Evolutionary conservation across 192 early-diverging fungal genomes (phyloP).

Genomic region (Anaeromyces robustus): DNA sequence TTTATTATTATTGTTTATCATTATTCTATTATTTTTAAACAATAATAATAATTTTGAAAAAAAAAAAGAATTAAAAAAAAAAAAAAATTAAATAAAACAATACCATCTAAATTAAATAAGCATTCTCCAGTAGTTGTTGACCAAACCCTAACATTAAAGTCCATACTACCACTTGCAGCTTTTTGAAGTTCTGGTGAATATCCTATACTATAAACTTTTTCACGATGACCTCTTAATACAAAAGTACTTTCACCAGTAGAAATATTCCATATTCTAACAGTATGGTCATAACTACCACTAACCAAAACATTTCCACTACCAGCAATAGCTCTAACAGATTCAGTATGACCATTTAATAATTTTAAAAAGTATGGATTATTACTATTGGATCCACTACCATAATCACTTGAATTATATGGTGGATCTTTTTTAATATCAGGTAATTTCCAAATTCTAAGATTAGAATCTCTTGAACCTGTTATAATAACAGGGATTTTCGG

Average conservation of each 20-base stretch:
- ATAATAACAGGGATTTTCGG: slow-evolving; percentile 63
- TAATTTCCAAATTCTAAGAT: slow-evolving; percentile 17
- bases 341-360: slow-evolving; percentile 2
- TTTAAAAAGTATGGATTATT: slow-evolving; percentile 70
- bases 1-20: too few species aligned
- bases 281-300: neutral
- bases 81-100: too few species aligned
- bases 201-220: neutral
- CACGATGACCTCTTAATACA: neutral
- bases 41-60: too few species aligned
- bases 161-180: slow-evolving; percentile 79
- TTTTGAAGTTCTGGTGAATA: neutral
- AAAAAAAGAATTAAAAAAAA: too few species aligned
- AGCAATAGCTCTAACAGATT: neutral
- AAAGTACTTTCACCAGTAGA: neutral
- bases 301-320: neutral
- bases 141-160: slow-evolving; percentile 87
- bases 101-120: slow-evolving; percentile 56
- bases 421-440: slow-evolving; percentile 19
- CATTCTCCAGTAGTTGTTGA: slow-evolving; percentile 62
- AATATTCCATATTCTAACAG: neutral
- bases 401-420: slow-evolving; percentile 4
- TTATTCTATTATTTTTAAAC: too few species aligned
- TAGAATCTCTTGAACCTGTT: slow-evolving; percentile 18
- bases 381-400: neutral